Base-by-base conservation (phyloP, 768 basidiomycete species). In the Porphyrellus cyaneotinctus region DNA sequence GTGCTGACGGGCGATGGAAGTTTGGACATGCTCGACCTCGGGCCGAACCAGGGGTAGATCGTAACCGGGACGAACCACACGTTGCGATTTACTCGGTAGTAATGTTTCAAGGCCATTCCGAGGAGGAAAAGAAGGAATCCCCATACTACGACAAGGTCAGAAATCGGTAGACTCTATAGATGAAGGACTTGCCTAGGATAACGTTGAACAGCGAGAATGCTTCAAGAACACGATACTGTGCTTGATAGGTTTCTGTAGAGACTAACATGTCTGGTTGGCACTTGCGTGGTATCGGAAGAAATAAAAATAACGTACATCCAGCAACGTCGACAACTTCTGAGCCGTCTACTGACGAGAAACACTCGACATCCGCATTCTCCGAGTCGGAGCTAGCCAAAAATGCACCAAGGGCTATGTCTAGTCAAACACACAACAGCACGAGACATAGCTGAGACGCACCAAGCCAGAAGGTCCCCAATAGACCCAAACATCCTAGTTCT, bases 171-270 rank as follows among this genome's bases (percentile, higher is more conserved):
- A 43, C 26, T 17, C 5, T 10, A 23, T 12, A 24, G 10, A 20
- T 12, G 31, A 30, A 20, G 22, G 7, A 74, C 85, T 53, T 68
- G 85, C 89, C 72, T 5, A 92, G 76, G 38, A 78, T 75, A 45
- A 85, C 82, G 61, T 91, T 91, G 68, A 92, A 82, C 50, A 91
- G 70, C 7, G 90, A 82, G 70, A 91, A 91, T 17, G 85, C 81
- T 68, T 84, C 87, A 53, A 92, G 74, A 18, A 91, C 89, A 26
- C 84, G 82, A 66, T 91, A 91, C 75, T 91, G 90, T n/a, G 89
- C 88, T 58, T 90, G 90, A 67, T 86, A 92, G 54, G 87, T 87
- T 61, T 89, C 86, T 22, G 88, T 91, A 51, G 87, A 83, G 71
- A 91, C 90, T 91, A 15, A 61, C 17, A 18, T 10, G 28, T 35